These are phyloP conservation scores for Talaromyces proteolyticus DNA, from an alignment of 495 filamentous ascomycete species.

Conservation along the genomic window DNA sequence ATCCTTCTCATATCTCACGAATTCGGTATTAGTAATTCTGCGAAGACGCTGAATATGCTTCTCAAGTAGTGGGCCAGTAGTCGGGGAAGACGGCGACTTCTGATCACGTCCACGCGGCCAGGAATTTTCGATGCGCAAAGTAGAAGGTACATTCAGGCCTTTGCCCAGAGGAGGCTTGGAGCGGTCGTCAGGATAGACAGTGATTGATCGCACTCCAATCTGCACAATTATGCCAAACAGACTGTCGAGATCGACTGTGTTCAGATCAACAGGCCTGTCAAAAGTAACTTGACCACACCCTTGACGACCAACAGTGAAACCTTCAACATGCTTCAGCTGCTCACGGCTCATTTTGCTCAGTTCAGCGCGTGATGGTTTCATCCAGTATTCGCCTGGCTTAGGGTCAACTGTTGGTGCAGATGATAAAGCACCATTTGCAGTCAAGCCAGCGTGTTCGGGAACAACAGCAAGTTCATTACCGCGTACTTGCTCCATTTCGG, in stretches of 20 bases:
- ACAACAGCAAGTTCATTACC: slow-evolving; percentile 77
- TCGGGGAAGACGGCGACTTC: slow-evolving; percentile 44
- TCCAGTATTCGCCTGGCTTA: slow-evolving; percentile 74
- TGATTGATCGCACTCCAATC: slow-evolving; percentile 67
- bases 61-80: slow-evolving; percentile 52
- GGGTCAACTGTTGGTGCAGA: slow-evolving; percentile 42
- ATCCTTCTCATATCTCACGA: slow-evolving; percentile 67
- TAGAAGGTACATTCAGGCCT: slow-evolving; percentile 85
- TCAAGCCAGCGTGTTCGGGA: slow-evolving; percentile 55
- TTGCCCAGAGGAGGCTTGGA: slow-evolving; percentile 78
- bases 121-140: slow-evolving; percentile 79
- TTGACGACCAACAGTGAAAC: slow-evolving; percentile 77
- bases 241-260: slow-evolving; percentile 59
- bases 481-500: slow-evolving; percentile 68
- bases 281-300: slow-evolving; percentile 76
- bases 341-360: slow-evolving; percentile 67
- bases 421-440: slow-evolving; percentile 23
- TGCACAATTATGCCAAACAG: slow-evolving; percentile 69
- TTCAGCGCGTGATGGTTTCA: slow-evolving; percentile 65
- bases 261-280: slow-evolving; percentile 76
- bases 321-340: slow-evolving; percentile 61
- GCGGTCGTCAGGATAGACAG: slow-evolving; percentile 71
- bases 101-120: slow-evolving; percentile 72
- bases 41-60: slow-evolving; percentile 80
- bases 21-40: slow-evolving; percentile 71